phyloP scores from a whole-genome alignment of 225 moss, liverwort and hornwort genomes.

The Physcomitrellopsis africana region DNA sequence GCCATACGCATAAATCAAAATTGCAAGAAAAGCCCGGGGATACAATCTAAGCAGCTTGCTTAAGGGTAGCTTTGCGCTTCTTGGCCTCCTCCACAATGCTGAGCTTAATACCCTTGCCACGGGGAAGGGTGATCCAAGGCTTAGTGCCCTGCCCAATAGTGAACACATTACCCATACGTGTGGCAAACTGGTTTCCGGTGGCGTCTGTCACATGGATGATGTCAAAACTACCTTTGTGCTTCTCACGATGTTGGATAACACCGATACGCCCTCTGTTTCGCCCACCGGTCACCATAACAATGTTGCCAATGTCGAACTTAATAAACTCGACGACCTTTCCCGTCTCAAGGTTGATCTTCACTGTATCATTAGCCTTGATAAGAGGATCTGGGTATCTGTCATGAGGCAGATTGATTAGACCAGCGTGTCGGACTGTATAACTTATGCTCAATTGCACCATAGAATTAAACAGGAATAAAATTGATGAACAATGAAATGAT shows the following conservation, averaged over 20 bases:
- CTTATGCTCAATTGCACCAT: background rate
- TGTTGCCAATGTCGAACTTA: slow-evolving; percentile 69
- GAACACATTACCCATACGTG: slow-evolving; percentile 69
- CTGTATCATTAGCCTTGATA: slow-evolving; percentile 66
- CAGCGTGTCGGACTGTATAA: slow-evolving; percentile 27
- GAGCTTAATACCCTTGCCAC: slow-evolving; percentile 72
- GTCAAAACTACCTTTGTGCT: slow-evolving; percentile 75
- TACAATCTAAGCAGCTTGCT: slow-evolving; percentile 46
- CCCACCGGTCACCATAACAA: slow-evolving; percentile 71
- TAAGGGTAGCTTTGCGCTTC: slow-evolving; percentile 58
- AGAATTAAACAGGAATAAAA: background rate
- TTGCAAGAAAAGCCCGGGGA: slow-evolving; percentile 10
- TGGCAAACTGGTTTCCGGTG: slow-evolving; percentile 65
- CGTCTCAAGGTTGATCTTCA: slow-evolving; percentile 64
- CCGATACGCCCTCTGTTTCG: slow-evolving; percentile 74
- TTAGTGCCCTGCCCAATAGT: slow-evolving; percentile 60
- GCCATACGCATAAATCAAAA: slow-evolving; percentile 15
- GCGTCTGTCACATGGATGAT: slow-evolving; percentile 63
- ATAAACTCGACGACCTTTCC: slow-evolving; percentile 70
- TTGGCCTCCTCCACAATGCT: slow-evolving; percentile 71
- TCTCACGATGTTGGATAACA: slow-evolving; percentile 69
- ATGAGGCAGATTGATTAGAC: slow-evolving; percentile 46
- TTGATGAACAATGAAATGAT: too few relatives aligned
- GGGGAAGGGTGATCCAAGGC: slow-evolving; percentile 66
- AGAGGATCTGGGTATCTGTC: slow-evolving; percentile 66